phyloP scores from a whole-genome alignment of 352 stramenopile genomes.

The Globisporangium splendens region DNA sequence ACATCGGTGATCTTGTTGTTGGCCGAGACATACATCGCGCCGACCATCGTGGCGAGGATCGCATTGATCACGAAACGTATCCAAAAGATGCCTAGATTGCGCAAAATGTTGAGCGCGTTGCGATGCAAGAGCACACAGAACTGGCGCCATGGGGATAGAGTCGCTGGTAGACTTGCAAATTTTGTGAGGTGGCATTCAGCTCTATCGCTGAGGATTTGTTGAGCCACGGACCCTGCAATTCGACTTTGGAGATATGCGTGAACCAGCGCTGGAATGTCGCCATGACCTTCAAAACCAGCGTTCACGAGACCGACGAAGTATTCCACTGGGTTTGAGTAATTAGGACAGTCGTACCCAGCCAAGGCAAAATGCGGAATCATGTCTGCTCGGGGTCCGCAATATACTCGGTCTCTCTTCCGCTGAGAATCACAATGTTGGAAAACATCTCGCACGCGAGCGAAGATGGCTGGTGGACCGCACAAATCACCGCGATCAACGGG shows the following conservation, averaged over 20 bases:
- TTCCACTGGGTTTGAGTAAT: slow-evolving; percentile 65
- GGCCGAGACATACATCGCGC: slow-evolving; percentile 64
- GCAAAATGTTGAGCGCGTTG: slow-evolving; percentile 58
- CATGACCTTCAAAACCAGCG: slow-evolving; percentile 44
- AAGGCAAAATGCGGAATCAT: slow-evolving; percentile 49
- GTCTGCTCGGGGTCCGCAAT: slow-evolving; percentile 79
- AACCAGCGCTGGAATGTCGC: slow-evolving; percentile 30
- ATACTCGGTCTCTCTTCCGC: slow-evolving; percentile 82
- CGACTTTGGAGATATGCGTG: slow-evolving; percentile 26
- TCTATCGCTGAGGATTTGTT: slow-evolving; percentile 30
- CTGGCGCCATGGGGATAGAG: slow-evolving; percentile 41
- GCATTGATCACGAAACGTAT: slow-evolving; percentile 81
- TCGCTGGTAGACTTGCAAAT: too few relatives aligned
- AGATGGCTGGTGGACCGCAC: slow-evolving; percentile 86
- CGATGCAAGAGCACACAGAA: slow-evolving; percentile 51
- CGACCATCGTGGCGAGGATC: slow-evolving; percentile 63
- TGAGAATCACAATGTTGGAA: slow-evolving; percentile 57
- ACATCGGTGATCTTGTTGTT: slow-evolving; percentile 29
- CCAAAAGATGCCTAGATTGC: slow-evolving; percentile 72
- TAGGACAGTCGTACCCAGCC: slow-evolving; percentile 51
- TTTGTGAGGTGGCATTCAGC: slow-evolving; percentile 9
- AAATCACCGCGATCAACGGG: too few relatives aligned
- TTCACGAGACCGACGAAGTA: slow-evolving; percentile 67
- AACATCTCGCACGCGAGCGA: slow-evolving; percentile 67
- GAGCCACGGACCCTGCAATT: slow-evolving; percentile 23